Base-by-base conservation (phyloP, 345 rosid genomes). In the Corymbia maculata region DNA sequence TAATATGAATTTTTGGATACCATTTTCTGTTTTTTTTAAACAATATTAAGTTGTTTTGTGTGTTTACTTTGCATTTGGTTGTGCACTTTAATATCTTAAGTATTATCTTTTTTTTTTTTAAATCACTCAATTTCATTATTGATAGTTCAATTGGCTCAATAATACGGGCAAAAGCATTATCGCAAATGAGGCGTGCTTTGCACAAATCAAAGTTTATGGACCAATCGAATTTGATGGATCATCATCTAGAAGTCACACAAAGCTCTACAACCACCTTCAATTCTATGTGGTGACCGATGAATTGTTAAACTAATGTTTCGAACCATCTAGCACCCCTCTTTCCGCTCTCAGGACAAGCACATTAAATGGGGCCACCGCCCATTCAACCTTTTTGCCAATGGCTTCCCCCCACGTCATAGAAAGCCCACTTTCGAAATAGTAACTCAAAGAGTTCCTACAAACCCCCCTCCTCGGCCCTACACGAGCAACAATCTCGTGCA, bases 131-230 rank as follows among this genome's bases (percentile, higher is more conserved):
- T 21, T 55, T 55, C 59, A 21, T 55, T 55, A 55, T 21, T 55
- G 5, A 55, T 0, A 8, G 0, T 26, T 8, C 0, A 0, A 55
- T 55, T 0, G 0, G 4, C 26, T 55, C 2, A 1, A 55, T 55
- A 26, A 8, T 55, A 55, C 1, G 1, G 5, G 61, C 5, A 2
- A 55, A 21, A 8, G 11, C 26, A 0, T 55, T 21, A 55, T 2
- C 11, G 21, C 1, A 0, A 55, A 55, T 4, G 5, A 55, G 28
- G 2, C 11, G 11, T 9, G 12, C 61, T 55, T 55, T 21, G 61
- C 28, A 4, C 28, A 0, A 55, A 55, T 3, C 12, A 21, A 55
- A 55, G 1, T 55, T 55, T 0, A 3, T 55, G 22, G 2, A 21
- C 22, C 5, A 0, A 55, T 21, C 12, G 3, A 55, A 55, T 55